These are phyloP conservation scores for Galerina marginata DNA, from an alignment of 768 basidiomycete genomes.

Conservation along the genomic window DNA sequence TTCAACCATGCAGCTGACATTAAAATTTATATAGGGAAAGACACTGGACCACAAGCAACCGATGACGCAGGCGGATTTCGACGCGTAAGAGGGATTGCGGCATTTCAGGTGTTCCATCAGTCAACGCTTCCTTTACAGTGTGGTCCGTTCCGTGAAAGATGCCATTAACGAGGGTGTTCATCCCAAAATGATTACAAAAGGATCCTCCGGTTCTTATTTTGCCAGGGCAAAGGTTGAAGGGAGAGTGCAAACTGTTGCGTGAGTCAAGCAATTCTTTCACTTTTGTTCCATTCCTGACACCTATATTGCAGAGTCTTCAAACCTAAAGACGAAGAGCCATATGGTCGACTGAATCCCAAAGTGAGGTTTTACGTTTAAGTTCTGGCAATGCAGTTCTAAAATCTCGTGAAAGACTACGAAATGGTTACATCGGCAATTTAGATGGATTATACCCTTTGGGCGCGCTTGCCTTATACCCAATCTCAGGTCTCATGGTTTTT, in stretches of 20 bases:
- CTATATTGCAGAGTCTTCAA: slow-evolving; percentile 74
- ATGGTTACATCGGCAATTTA: slow-evolving; percentile 88
- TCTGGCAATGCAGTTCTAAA: neutral
- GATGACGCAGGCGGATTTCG: slow-evolving; percentile 76
- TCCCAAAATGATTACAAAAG: slow-evolving; percentile 90
- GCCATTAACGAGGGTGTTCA: slow-evolving; percentile 82
- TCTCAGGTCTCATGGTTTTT: slow-evolving; percentile 56
- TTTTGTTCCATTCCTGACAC: neutral
- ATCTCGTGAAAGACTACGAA: slow-evolving; percentile 69
- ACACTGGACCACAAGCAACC: slow-evolving; percentile 82
- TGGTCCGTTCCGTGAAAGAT: slow-evolving; percentile 66
- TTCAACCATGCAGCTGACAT: neutral
- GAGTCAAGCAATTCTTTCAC: slow-evolving; percentile 32
- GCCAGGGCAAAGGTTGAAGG: slow-evolving; percentile 84
- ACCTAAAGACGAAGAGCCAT: slow-evolving; percentile 91
- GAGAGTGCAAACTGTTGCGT: slow-evolving; percentile 81
- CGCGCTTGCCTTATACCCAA: slow-evolving; percentile 90
- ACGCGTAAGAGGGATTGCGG: slow-evolving; percentile 53
- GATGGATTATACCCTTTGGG: slow-evolving; percentile 91
- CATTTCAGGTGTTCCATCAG: slow-evolving; percentile 5
- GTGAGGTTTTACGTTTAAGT: slow-evolving; percentile 33
- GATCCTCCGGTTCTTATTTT: slow-evolving; percentile 91
- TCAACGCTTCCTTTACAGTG: slow-evolving; percentile 38
- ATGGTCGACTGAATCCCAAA: slow-evolving; percentile 88
- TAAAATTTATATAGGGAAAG: slow-evolving; percentile 53